Percentiles rank a stretch among this genome's conserved stretches.
These are phyloP conservation scores for Triticum monococcum DNA, from an alignment of 176 grass and related monocot species.

Conservation along the genomic window DNA sequence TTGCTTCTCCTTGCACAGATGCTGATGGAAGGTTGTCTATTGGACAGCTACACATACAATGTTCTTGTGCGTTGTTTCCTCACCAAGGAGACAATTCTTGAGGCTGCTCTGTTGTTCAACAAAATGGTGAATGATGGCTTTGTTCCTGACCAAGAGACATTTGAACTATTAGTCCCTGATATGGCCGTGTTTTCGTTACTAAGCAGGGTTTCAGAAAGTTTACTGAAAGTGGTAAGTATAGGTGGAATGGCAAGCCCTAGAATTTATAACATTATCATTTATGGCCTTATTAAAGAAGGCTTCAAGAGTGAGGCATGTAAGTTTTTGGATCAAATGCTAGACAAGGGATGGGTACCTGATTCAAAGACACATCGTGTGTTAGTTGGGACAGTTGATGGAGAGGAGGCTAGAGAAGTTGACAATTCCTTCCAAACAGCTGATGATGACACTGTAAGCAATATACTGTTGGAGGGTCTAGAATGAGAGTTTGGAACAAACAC, in stretches of 20 bases:
- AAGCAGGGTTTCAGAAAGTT: slow-evolving; percentile 46
- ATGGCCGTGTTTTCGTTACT: slow-evolving; percentile 45
- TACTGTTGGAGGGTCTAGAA: slow-evolving; percentile 57
- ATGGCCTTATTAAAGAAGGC: slow-evolving; percentile 61
- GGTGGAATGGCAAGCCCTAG: slow-evolving; percentile 35
- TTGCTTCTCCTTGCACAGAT: slow-evolving; percentile 57
- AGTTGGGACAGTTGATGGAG: slow-evolving; percentile 23
- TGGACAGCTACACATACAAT: slow-evolving; percentile 38
- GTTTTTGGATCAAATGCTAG: slow-evolving; percentile 68
- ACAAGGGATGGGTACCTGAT: slow-evolving; percentile 69
- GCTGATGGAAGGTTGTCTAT: slow-evolving; percentile 48
- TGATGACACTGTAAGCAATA: slow-evolving; percentile 52
- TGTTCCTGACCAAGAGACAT: slow-evolving; percentile 49
- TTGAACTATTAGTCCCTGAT: slow-evolving; percentile 48
- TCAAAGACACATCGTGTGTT: slow-evolving; percentile 52
- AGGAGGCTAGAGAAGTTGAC: slow-evolving; percentile 16
- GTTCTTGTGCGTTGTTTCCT: slow-evolving; percentile 49
- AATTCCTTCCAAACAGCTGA: slow-evolving; percentile 9
- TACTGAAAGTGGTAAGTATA: slow-evolving; percentile 40
- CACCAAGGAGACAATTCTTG: slow-evolving; percentile 28
- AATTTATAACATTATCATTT: slow-evolving; percentile 58
- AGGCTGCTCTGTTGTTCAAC: slow-evolving; percentile 54
- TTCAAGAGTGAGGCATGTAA: slow-evolving; percentile 47
- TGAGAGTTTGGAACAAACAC: slow-evolving; percentile 1
- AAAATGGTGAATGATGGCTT: slow-evolving; percentile 51